Percentiles rank a stretch among this genome's conserved stretches.
phyloP scores from a whole-genome alignment of 1,139 yeast species.

The Kurtzmaniella quercitrusa region DNA sequence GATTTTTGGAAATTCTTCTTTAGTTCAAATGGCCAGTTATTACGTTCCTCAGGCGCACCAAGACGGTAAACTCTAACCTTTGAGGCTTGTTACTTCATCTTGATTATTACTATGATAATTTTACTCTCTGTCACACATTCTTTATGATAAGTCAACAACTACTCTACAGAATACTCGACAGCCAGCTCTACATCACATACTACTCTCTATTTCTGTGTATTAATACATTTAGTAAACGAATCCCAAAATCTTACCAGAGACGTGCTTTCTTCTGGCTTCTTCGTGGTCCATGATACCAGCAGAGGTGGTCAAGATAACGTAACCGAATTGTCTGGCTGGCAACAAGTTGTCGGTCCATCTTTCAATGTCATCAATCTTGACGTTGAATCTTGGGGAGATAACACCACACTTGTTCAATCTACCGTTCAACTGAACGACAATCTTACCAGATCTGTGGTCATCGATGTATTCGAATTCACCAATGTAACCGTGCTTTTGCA shows the following conservation, averaged over 20 bases:
- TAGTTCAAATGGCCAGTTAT: too few relatives aligned
- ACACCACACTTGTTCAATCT: constrained; percentile 99
- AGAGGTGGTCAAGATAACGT: constrained; percentile 94
- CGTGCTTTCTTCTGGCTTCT: constrained; percentile 99
- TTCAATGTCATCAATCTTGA: constrained; percentile 88
- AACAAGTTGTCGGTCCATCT: constrained; percentile 97
- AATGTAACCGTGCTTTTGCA: constrained; percentile 99
- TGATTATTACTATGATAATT: too few relatives aligned
- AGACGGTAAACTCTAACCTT: too few relatives aligned
- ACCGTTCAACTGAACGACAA: constrained; percentile 94
- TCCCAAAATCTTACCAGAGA: constrained; percentile 96
- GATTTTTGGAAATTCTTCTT: too few relatives aligned
- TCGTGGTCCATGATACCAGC: constrained; percentile 99
- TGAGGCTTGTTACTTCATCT: too few relatives aligned
- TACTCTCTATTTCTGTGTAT: constrained; percentile 6
- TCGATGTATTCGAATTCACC: constrained; percentile 98
- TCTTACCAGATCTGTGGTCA: constrained; percentile 99
- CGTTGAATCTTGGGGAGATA: constrained; percentile 96
- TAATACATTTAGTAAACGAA: constrained; percentile 68
- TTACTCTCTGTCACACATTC: too few relatives aligned
- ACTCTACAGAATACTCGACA: too few relatives aligned
- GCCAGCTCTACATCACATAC: not conserved
- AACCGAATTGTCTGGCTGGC: constrained; percentile 99
- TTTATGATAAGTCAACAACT: too few relatives aligned
- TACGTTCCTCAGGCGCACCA: too few relatives aligned